Base-by-base conservation (phyloP, 768 basidiomycete genomes). In the Suillus lakei region DNA sequence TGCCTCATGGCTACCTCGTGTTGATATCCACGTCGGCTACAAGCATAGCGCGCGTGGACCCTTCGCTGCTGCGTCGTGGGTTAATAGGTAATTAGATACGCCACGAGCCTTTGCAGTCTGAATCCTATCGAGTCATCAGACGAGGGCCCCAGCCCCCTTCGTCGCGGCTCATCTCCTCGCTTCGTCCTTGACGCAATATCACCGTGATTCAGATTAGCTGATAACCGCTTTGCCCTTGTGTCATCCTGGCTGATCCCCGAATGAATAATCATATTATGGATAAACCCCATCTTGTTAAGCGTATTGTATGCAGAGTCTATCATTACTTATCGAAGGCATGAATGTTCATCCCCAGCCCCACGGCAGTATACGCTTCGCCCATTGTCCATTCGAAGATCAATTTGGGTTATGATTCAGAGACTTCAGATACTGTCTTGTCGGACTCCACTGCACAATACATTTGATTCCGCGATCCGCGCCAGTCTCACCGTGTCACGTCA, bases 1-100 rank as follows among this genome's bases (percentile, higher is more conserved):
- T 28, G 56, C 58, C 58, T 41, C 58, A 10, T 59, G 58, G 38
- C 26, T 13, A 21, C 58, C 58, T 59, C 58, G 38, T 59, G 39
- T 41, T 39, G 38, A 41, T 59, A 28, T 21, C 18, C 28, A 23
- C 36, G 36, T 58, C 56, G 38, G 56, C 56, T 58, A 39, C 38
- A 21, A 28, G 36, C 16, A 26, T 10, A 21, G 28, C 5, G 26
- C 36, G n/a, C n/a, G 23, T 46, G 48, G 36, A 18, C 16, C 16
- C 15, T 58, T 39, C 26, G 56, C 26, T 39, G 38, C 5, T 39
- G 16, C 16, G 18, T 41, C 39, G 58, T 41, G 58, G 51, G 30
- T 41, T 41, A 59, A 28, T 41, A 41, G 18, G 58, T 59, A 59
- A 59, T 59, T 21, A 59, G 26, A 59, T 38, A 12, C 3, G 26